A percentile compares a stretch with the other conserved stretches of the same genome.
phyloP scores from a whole-genome alignment of 306 rosid genomes.

The Prunus kanzakura region DNA sequence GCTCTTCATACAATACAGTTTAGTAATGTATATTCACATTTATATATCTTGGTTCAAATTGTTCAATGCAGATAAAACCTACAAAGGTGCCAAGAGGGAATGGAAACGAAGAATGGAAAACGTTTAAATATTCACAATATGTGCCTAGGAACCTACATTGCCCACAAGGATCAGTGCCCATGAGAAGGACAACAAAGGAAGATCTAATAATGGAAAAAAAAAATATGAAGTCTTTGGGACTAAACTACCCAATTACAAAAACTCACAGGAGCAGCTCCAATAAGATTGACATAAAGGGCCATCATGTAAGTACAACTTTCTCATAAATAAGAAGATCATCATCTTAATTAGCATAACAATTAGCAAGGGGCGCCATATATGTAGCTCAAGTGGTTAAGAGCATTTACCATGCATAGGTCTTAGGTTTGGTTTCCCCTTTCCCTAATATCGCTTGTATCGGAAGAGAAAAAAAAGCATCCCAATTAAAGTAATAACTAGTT shows the following conservation, averaged over 20 bases:
- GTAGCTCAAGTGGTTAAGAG: too few species aligned
- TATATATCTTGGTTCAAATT: neutral
- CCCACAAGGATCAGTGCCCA: slow-evolving; percentile 23
- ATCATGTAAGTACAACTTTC: neutral
- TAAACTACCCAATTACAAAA: neutral
- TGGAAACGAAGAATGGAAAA: slow-evolving; percentile 1
- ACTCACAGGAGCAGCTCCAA: neutral
- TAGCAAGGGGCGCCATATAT: too few species aligned
- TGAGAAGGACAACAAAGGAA: slow-evolving; percentile 12
- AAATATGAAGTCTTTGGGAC: neutral
- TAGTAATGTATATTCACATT: neutral
- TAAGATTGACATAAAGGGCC: neutral
- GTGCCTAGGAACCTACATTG: slow-evolving; percentile 7
- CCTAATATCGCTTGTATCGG: too few species aligned
- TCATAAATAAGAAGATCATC: neutral
- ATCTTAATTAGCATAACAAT: too few species aligned
- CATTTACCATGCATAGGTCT: too few species aligned
- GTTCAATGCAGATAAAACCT: slow-evolving; percentile 8
- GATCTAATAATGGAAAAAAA: slow-evolving; percentile 20
- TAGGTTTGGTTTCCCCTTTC: too few species aligned
- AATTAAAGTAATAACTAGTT: neutral
- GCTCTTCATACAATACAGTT: neutral
- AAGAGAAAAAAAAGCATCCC: neutral
- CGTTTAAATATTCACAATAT: neutral
- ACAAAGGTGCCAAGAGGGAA: neutral